phyloP scores from a whole-genome alignment of 306 rosid species.

The Vigna reflexopilosa region DNA sequence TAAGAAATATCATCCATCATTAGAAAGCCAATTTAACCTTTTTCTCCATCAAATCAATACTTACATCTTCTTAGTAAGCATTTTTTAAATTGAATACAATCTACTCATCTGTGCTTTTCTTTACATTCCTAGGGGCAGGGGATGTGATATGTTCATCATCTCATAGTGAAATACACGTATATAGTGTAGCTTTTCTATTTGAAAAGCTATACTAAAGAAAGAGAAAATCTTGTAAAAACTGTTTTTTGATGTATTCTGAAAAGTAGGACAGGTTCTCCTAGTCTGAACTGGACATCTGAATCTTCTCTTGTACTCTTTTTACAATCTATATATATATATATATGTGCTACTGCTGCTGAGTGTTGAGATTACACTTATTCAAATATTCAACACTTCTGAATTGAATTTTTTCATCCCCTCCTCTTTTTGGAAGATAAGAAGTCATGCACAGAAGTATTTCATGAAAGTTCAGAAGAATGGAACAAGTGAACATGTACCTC shows the following conservation, averaged over 20 bases:
- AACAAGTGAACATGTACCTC: conserved; percentile 82
- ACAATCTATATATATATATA: too few species aligned
- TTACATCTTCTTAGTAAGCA: neutral
- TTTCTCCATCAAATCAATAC: neutral
- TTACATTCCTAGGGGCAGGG: neutral
- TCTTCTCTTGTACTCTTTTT: too few species aligned
- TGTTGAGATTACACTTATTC: too few species aligned
- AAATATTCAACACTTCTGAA: neutral
- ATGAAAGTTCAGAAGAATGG: conserved; percentile 85
- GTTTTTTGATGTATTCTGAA: too few species aligned
- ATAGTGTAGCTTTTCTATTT: neutral
- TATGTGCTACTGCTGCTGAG: too few species aligned
- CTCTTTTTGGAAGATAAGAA: conserved; percentile 65
- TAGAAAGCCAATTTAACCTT: neutral
- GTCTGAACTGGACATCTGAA: too few species aligned
- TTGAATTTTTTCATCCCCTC: conserved; percentile 7
- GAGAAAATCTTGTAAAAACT: too few species aligned
- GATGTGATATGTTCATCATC: neutral
- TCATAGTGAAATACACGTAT: conserved; percentile 2
- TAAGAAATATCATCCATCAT: neutral
- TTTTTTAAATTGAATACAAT: neutral
- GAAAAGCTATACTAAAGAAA: too few species aligned
- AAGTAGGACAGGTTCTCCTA: too few species aligned
- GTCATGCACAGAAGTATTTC: conserved; percentile 92
- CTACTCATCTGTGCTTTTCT: neutral